These are phyloP conservation scores for Nigrospora sphaerica DNA, from an alignment of 2,329 filamentous ascomycete genomes.

Conservation along the genomic window DNA sequence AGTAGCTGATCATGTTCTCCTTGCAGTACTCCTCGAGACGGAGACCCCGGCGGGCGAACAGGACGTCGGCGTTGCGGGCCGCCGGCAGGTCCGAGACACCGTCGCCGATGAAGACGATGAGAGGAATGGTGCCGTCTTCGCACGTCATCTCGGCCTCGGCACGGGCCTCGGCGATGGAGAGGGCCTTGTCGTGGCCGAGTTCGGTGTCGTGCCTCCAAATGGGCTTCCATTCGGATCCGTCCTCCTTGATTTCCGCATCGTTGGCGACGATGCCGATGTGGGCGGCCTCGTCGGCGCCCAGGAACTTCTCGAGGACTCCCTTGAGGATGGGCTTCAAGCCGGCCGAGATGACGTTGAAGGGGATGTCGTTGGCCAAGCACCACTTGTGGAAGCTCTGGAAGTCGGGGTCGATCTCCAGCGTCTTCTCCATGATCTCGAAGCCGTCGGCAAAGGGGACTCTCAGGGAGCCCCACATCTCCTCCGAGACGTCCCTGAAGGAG, in stretches of 20 bases:
- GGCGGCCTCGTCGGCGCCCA: slow-evolving; percentile 51
- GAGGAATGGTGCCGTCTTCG: slow-evolving; percentile 54
- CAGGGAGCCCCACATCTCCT: slow-evolving; percentile 65
- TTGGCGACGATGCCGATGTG: slow-evolving; percentile 64
- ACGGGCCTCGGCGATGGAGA: slow-evolving; percentile 57
- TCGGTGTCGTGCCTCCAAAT: slow-evolving; percentile 61
- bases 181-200: slow-evolving; percentile 60
- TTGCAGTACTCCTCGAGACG: slow-evolving; percentile 60
- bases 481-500: slow-evolving; percentile 62
- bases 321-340: slow-evolving; percentile 58
- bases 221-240: slow-evolving; percentile 56
- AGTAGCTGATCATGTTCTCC: slow-evolving; percentile 53
- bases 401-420: slow-evolving; percentile 55
- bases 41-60: slow-evolving; percentile 60
- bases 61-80: slow-evolving; percentile 58
- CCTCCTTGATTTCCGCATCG: slow-evolving; percentile 50
- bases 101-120: slow-evolving; percentile 65
- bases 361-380: slow-evolving; percentile 54
- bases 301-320: slow-evolving; percentile 55
- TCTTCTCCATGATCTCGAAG: slow-evolving; percentile 56
- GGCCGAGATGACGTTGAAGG: slow-evolving; percentile 64
- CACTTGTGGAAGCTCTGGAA: slow-evolving; percentile 59
- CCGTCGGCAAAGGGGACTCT: slow-evolving; percentile 61
- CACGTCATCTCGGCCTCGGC: slow-evolving; percentile 42
- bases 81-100: slow-evolving; percentile 62